Evolutionary conservation across 2,329 filamentous ascomycete genomes (phyloP), one percentile per base, ranked within the genome.

Genomic region (Stagonosporopsis cucurbitacearum): DNA sequence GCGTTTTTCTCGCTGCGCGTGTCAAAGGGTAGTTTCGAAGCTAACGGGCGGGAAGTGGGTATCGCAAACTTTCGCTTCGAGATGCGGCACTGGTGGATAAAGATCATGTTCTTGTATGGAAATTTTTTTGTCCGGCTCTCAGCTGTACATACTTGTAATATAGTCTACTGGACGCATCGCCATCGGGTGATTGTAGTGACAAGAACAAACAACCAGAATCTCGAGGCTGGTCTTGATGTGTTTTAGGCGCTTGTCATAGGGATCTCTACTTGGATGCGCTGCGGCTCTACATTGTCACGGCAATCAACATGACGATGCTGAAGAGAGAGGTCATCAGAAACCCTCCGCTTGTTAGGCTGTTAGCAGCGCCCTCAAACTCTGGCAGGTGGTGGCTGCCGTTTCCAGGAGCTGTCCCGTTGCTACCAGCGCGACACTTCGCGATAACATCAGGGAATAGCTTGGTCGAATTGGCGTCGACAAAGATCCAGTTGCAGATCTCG

Each of bases 391-490:
- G 39, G 8, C 43, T 51, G 17, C 50, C 23, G 4, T 44, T 50
- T 13, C 36, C 45, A 35, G 44, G n/a, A 9, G 8, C 22, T 6
- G 58, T 60, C 2, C 19, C 23, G 36, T 59, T 57, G 6, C 19
- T 36, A 4, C 28, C 50, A 4, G 32, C 53, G 1, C 62, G 50
- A 30, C 63, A 66, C 19, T 46, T 54, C 1, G 59, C 59, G 44
- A 65, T 59, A 7, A 64, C 61, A 5, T 61, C 61, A 3, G 63
- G 63, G 26, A 65, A 65, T 36, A 65, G 20, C 32, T 49, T 49
- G 6, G 63, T 65, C 15, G 63, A 59, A 12, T 64, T 66, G 13
- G 50, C 49, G 19, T 66, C 62, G 15, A 66, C 63, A 33, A 66
- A 57, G n/a, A 64, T 39, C 32, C 54, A 66, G 13, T 61, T 45